A percentile compares a stretch with the other conserved stretches of the same genome.
These are phyloP conservation scores for Colletotrichum tanaceti DNA, from an alignment of 2,329 filamentous ascomycete species.

Conservation along the genomic window DNA sequence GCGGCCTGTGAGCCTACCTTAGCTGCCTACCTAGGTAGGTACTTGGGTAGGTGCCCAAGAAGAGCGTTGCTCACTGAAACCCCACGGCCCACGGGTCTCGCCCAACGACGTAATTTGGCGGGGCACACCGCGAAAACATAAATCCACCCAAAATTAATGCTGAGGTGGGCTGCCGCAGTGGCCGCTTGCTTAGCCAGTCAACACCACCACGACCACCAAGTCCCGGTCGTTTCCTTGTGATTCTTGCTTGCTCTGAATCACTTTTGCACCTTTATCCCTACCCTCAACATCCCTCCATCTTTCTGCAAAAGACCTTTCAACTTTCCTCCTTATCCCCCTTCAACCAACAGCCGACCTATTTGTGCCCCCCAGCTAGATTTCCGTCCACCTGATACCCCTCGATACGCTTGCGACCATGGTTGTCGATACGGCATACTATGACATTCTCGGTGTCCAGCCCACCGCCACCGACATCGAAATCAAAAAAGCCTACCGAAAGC, in stretches of 20 bases:
- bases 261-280: slow-evolving; percentile 15
- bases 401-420: slow-evolving; percentile 71
- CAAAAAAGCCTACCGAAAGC: slow-evolving; percentile 95
- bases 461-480: slow-evolving; percentile 92
- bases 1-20: no score
- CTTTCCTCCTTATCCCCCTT: not conserved
- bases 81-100: not conserved
- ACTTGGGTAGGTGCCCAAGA: no score
- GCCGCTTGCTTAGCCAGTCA: slow-evolving; percentile 1
- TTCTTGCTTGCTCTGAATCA: slow-evolving; percentile 16
- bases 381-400: slow-evolving; percentile 20
- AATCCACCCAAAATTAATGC: slow-evolving; percentile 29
- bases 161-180: not conserved
- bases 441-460: slow-evolving; percentile 84
- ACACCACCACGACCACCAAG: slow-evolving; percentile 1
- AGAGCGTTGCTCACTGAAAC: slow-evolving; percentile 7
- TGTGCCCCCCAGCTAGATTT: slow-evolving; percentile 4
- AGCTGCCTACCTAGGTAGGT: no score
- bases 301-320: slow-evolving; percentile 1
- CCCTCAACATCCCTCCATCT: slow-evolving; percentile 14
- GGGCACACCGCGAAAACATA: slow-evolving; percentile 42
- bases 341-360: not conserved
- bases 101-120: slow-evolving; percentile 43
- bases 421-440: slow-evolving; percentile 89
- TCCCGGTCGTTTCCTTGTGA: slow-evolving; percentile 18